phyloP scores from a whole-genome alignment of 208 protist genomes.

The Leishmania turanica region DNA sequence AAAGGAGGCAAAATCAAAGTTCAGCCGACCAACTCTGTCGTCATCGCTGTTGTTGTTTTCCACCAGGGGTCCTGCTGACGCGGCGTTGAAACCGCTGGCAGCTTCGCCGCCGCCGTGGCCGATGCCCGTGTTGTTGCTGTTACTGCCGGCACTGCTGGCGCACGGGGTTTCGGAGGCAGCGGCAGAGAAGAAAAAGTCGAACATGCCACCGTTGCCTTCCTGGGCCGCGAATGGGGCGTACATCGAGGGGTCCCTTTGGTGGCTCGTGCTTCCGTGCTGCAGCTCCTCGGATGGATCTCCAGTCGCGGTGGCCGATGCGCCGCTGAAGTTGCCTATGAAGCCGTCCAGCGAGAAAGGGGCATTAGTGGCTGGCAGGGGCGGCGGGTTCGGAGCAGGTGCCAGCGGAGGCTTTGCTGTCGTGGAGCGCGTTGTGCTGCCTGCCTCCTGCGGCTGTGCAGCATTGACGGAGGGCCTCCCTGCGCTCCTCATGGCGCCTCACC shows the following conservation, averaged over 20 bases:
- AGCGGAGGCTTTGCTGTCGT: slow-evolving; percentile 1
- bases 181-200: slow-evolving; percentile 18
- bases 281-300: neutral
- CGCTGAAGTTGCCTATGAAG: slow-evolving; percentile 19
- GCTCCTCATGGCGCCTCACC: neutral
- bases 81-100: neutral
- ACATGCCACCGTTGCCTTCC: neutral
- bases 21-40: neutral
- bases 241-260: neutral
- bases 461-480: neutral
- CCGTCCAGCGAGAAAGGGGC: slow-evolving; percentile 22
- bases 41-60: neutral
- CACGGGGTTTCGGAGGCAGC: neutral
- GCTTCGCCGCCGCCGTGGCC: neutral
- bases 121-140: neutral
- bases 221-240: neutral
- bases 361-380: neutral
- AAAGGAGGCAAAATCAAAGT: slow-evolving; percentile 30
- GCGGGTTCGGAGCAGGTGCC: neutral
- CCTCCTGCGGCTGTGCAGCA: neutral
- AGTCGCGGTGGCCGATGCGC: neutral
- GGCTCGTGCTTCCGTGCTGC: neutral
- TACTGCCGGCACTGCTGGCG: neutral
- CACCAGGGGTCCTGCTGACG: neutral
- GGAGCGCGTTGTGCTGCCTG: neutral